These are phyloP conservation scores for Babesia bovis DNA, from an alignment of 169 alveolate genomes.

Conservation along the genomic window DNA sequence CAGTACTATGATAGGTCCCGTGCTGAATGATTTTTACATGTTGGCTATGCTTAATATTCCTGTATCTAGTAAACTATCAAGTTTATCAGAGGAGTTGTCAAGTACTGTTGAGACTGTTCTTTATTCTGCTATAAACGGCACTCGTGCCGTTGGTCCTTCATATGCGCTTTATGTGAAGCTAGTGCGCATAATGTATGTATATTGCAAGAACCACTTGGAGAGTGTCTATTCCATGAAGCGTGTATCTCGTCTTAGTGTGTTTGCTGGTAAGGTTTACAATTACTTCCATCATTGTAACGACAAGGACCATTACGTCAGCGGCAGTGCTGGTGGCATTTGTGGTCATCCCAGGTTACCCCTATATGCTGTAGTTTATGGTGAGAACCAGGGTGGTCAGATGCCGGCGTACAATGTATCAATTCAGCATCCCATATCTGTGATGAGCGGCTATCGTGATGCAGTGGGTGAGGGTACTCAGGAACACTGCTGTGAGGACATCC, in stretches of 20 bases:
- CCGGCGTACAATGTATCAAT: constrained; percentile 58
- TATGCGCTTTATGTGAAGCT: constrained; percentile 32
- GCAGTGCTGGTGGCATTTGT: constrained; percentile 54
- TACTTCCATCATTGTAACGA: constrained; percentile 9
- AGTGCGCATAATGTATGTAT: constrained; percentile 21
- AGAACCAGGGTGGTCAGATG: constrained; percentile 14
- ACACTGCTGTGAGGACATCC: background rate
- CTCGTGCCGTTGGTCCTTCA: background rate
- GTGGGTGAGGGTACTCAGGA: constrained; percentile 1
- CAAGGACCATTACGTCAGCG: constrained; percentile 12
- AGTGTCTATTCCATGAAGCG: constrained; percentile 20
- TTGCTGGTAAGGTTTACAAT: constrained; percentile 23
- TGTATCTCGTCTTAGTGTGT: constrained; percentile 1
- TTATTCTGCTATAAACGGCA: background rate
- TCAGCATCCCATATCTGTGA: constrained; percentile 41
- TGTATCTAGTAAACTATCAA: constrained; percentile 23
- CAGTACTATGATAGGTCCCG: constrained; percentile 36
- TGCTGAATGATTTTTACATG: constrained; percentile 48
- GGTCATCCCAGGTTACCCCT: constrained; percentile 55
- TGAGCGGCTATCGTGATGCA: constrained; percentile 11
- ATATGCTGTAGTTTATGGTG: constrained; percentile 58
- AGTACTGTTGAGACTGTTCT: constrained; percentile 3
- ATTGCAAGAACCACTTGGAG: constrained; percentile 42
- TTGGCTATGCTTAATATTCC: constrained; percentile 40
- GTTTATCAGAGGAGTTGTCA: constrained; percentile 23